A percentile compares a stretch with the other conserved stretches of the same genome.
phyloP scores from a whole-genome alignment of 768 basidiomycete genomes.

The Termitomyces sp. region DNA sequence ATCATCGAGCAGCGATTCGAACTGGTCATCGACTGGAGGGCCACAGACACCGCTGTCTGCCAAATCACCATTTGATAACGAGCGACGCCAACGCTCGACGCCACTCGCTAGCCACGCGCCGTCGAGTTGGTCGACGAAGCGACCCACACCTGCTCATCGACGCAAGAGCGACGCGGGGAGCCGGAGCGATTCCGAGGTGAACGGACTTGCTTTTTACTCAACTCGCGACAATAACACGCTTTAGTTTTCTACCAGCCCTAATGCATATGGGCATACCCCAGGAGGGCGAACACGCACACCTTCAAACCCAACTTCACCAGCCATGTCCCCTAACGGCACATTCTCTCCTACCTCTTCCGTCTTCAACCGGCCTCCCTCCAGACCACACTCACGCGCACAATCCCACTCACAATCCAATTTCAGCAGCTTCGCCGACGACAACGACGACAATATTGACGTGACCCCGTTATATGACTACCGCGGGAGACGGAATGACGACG shows the following conservation, averaged over 20 bases:
- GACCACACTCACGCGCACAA: constrained; percentile 62
- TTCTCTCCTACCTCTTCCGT: constrained; percentile 37
- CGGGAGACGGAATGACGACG: constrained; percentile 25
- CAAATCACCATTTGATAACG: constrained; percentile 63
- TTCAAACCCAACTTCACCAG: constrained; percentile 66
- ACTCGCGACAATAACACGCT: background rate
- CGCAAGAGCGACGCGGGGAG: constrained; percentile 74
- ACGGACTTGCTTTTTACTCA: constrained; percentile 18
- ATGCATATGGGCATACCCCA: constrained; percentile 37
- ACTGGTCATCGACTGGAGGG: constrained; percentile 43
- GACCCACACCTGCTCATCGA: constrained; percentile 61
- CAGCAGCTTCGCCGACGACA: constrained; percentile 25
- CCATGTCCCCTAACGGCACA: constrained; percentile 19
- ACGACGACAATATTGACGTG: constrained; percentile 28
- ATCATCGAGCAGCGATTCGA: constrained; percentile 55
- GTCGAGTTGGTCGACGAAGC: constrained; percentile 65
- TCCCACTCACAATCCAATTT: constrained; percentile 40
- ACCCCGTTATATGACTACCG: constrained; percentile 19
- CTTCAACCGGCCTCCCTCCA: constrained; percentile 34
- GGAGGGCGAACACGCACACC: constrained; percentile 57
- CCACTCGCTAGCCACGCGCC: constrained; percentile 58
- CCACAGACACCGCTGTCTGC: constrained; percentile 54
- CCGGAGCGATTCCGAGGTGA: constrained; percentile 73
- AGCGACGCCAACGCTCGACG: constrained; percentile 64
- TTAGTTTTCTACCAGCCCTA: constrained; percentile 36